Conservation (phyloP, 2,329 filamentous ascomycete genomes). For the Fulvia fulva region DNA sequence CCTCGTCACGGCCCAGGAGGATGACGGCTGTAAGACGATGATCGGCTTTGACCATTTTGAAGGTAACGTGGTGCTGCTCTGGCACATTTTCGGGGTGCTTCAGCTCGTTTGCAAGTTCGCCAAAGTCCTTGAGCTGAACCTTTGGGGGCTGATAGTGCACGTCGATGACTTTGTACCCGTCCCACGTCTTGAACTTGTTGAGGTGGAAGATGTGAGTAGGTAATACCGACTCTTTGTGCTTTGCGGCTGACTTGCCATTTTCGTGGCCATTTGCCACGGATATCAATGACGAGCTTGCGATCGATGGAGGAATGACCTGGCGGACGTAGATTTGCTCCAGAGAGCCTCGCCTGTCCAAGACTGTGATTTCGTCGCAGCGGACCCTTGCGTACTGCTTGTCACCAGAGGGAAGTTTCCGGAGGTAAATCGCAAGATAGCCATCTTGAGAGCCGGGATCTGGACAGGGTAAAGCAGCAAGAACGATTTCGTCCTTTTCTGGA, state of each 20-base stretch:
- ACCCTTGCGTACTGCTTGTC: slow-evolving; percentile 26
- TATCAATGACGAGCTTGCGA: neutral
- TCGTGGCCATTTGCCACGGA: neutral
- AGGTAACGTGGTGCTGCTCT: slow-evolving; percentile 2
- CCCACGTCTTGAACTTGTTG: slow-evolving; percentile 6
- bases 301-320: slow-evolving; percentile 2
- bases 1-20: slow-evolving; percentile 3
- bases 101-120: neutral
- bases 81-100: slow-evolving; percentile 2
- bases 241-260: neutral
- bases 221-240: neutral
- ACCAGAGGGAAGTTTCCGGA: slow-evolving; percentile 23
- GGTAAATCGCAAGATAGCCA: slow-evolving; percentile 30
- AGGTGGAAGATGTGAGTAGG: slow-evolving; percentile 7
- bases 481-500: slow-evolving; percentile 13
- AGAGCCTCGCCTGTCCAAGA: neutral
- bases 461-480: slow-evolving; percentile 33
- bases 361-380: slow-evolving; percentile 11
- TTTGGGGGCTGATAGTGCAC: slow-evolving; percentile 8
- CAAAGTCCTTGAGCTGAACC: neutral
- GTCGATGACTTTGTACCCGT: slow-evolving; percentile 5
- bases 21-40: slow-evolving; percentile 5
- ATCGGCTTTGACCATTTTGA: slow-evolving; percentile 4
- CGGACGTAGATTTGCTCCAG: slow-evolving; percentile 3
- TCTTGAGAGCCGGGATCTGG: slow-evolving; percentile 26